Base-by-base conservation (phyloP, 257 asterid species). In the Cynanchum wilfordii region DNA sequence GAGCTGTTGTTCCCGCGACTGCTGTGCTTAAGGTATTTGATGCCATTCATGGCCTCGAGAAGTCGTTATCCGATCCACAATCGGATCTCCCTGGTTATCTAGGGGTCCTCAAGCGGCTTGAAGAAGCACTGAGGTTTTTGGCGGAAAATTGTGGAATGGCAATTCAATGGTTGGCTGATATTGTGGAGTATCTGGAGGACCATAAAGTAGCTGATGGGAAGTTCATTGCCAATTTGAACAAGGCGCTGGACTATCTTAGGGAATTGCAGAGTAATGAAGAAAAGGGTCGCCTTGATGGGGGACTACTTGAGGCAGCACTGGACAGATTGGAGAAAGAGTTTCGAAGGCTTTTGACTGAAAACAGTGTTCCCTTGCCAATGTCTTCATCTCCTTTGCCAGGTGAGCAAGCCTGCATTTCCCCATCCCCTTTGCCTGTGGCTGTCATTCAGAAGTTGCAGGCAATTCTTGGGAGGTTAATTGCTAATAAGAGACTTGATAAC, bases 11-110 rank as follows among this genome's bases (percentile, higher is more conserved):
- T 66, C 96, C 98, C 12, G 97, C 97, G 40, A 82, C 98, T 60
- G 91, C 97, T 0, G 97, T 91, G 76, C 96, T 93, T 33, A 93
- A 93, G 88, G 98, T 93, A 56, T 90, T 93, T 72, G 98, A 93
- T 76, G 96, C 97, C 36, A 89, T 92, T 73, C 96, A 87, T 68
- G 97, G 96, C 40, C 89, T 92, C 36, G 98, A 90, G 72, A 92
- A 89, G 77, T 90, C 94, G 0, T 71, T 92, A 27, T 87, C 89
- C 1, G 90, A 92, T 84, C 95, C 96, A 25, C 95, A 86, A 27
- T 66, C 85, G 2, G 88, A 89, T 68, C 88, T 93, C 30, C 79
- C 80, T 0, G 97, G 95, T 44, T 90, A 87, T 78, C 86, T 90
- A 15, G 87, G 93, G 19, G 90, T 86, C 36, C 90, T 93, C 44